Evolutionary conservation across 495 filamentous ascomycete genomes (phyloP).

Genomic region (Hypoxylon rickii): DNA sequence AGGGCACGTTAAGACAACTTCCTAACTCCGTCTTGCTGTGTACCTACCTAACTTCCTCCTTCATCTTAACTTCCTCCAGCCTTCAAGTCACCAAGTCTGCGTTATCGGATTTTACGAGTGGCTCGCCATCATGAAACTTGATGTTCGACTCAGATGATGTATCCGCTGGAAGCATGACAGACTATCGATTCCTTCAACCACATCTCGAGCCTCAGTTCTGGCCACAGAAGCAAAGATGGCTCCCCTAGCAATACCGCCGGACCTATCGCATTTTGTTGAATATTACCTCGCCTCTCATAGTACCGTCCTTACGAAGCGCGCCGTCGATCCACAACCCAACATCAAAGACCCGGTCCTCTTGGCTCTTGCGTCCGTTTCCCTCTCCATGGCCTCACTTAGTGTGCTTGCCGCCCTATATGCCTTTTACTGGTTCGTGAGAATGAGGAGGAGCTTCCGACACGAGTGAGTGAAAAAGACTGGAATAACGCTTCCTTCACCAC

Average conservation of each 20-base stretch:
- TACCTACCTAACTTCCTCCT: background rate
- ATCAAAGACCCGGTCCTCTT: conserved; percentile 15
- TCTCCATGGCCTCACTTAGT: conserved; percentile 53
- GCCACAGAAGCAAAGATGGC: conserved; percentile 22
- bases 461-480: conserved; percentile 56
- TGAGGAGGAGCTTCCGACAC: conserved; percentile 74
- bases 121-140: conserved; percentile 5
- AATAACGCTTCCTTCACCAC: background rate
- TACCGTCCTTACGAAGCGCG: conserved; percentile 7
- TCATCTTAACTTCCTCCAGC: too few species aligned
- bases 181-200: conserved; percentile 7
- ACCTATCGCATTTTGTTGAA: background rate
- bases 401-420: conserved; percentile 54
- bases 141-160: background rate
- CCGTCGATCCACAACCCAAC: background rate
- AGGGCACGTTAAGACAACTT: background rate
- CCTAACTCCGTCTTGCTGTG: too few species aligned
- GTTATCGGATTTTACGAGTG: background rate
- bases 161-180: conserved; percentile 20
- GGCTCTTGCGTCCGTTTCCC: conserved; percentile 34
- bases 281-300: conserved; percentile 1
- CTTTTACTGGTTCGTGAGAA: conserved; percentile 74
- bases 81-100: background rate
- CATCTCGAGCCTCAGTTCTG: conserved; percentile 12
- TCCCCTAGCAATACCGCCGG: conserved; percentile 15